Base-by-base conservation (phyloP, 176 grass and related monocot genomes). In the Tillandsia leiboldiana region DNA sequence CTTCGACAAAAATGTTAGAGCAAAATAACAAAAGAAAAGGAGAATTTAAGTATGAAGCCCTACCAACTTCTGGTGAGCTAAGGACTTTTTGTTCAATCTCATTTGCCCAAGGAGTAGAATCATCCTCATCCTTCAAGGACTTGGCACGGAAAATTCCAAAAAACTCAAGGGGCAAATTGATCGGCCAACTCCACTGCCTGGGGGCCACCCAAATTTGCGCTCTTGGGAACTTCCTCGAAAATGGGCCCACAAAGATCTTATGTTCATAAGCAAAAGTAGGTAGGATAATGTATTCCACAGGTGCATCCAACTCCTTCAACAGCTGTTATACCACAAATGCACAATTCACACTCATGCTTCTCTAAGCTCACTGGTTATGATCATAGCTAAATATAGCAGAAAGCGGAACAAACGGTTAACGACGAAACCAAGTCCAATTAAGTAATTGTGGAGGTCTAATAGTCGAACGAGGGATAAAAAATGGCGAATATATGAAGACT, bases 201-300 rank as follows among this genome's bases (percentile, higher is more conserved):
- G 89, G 93, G 12, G 93, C 93, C 69, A 97, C 89, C 88, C 88
- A 97, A 24, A 97, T 70, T 75, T 90, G 83, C 66, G 93, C 93
- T 69, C 11, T 74, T 54, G 93, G 93, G 75, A 97, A 97, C 77
- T 97, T 97, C 29, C 93, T 75, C 51, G 93, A 92, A 73, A 97
- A 97, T 11, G 93, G 93, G 1, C 93, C 93, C 1, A 92, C 84
- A 72, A 97, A 97, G 82, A 97, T 81, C 71, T 97, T 97, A 80
- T 97, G 89, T 76, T 97, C 93, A 88, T 97, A 97, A 9, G 93
- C 93, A 88, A 97, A 97, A 56, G 93, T 97, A 3, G 93, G 93
- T 54, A 97, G 86, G 24, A 97, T 76, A 76, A 97, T 87, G 86
- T 92, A 64, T 81, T 92, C 93, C 66, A 97, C 86, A 78, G 93